phyloP scores from a whole-genome alignment of 192 early-diverging fungal species.

The Lobosporangium transversale region DNA sequence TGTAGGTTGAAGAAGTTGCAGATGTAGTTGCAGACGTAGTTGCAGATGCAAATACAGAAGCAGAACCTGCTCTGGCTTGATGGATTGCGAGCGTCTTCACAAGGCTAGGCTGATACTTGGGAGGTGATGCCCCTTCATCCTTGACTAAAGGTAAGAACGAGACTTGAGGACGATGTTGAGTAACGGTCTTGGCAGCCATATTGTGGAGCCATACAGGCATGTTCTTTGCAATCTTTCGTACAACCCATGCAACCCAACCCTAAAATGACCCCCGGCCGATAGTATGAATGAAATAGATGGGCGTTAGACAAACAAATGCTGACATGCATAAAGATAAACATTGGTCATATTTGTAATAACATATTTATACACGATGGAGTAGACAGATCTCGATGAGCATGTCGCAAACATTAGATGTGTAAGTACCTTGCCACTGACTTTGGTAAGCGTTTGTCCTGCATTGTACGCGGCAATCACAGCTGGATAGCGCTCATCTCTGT shows the following conservation, averaged over 20 bases:
- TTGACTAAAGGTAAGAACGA: slow-evolving; percentile 15
- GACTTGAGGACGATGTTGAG: slow-evolving; percentile 8
- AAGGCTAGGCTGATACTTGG: slow-evolving; percentile 5
- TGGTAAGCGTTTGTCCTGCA: not conserved
- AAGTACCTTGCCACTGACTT: not conserved
- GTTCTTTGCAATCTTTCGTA: not conserved
- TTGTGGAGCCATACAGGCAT: slow-evolving; percentile 15
- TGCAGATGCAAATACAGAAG: too few relatives aligned
- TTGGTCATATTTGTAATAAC: too few relatives aligned
- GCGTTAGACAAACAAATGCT: too few relatives aligned
- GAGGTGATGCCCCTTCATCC: not conserved
- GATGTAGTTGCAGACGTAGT: too few relatives aligned
- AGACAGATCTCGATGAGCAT: too few relatives aligned
- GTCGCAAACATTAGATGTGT: too few relatives aligned
- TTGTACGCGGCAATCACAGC: not conserved
- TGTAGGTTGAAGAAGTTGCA: too few relatives aligned
- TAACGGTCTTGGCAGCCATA: not conserved
- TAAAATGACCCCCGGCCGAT: too few relatives aligned
- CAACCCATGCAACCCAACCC: not conserved
- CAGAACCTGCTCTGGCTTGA: not conserved
- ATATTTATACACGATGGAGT: too few relatives aligned
- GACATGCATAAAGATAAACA: too few relatives aligned
- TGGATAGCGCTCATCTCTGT: slow-evolving; percentile 11
- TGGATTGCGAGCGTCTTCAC: slow-evolving; percentile 2
- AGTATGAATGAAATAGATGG: too few relatives aligned